Evolutionary conservation across 495 filamentous ascomycete species (phyloP), one percentile per base, ranked within the genome.

Genomic region (Penicillium parvum): DNA sequence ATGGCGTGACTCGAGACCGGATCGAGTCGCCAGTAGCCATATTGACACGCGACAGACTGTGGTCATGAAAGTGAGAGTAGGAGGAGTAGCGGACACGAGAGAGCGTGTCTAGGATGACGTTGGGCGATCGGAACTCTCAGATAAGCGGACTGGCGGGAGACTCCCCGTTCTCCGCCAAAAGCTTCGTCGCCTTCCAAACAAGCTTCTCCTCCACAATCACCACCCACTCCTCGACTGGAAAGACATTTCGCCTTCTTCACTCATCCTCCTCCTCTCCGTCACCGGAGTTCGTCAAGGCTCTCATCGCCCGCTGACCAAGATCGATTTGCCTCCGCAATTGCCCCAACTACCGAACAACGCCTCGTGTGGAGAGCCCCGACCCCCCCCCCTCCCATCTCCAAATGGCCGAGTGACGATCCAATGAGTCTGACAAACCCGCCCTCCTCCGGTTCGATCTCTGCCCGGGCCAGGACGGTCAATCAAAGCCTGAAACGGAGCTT

Each of bases 401-500:
- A 17, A 53, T 53, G 40, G 46, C 37, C 20, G 30, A 47, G 29
- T 53, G 23, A 49, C 49, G 40, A 45, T 41, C 52, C 50, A 58
- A 75, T 75, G 73, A 76, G 71, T 69, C 61, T 75, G 68, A 75
- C 73, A 33, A 75, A 77, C 61, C 75, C 71, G 43, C 72, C 73
- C 32, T 77, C 74, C 25, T 77, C 77, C 56, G 74, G 70, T 47
- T 68, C 71, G 36, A 60, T 73, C 54, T 70, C 70, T 53, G 64
- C 66, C 32, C 68, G 71, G 50, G 58, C 65, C 53, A 64, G 61
- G 57, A 57, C 60, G 34, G 52, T 62, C 48, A 53, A 65, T 47
- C 77, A 82, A 59, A 75, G 65, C 42, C 67, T 86, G 49, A 88
- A 88, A 72, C 76, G 81, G 64, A 84, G 74, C 52, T 78, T 87